A percentile compares a stretch with the other conserved stretches of the same genome.
Conservation (phyloP, 2,329 filamentous ascomycete genomes). For the Dactylellina sp. region DNA sequence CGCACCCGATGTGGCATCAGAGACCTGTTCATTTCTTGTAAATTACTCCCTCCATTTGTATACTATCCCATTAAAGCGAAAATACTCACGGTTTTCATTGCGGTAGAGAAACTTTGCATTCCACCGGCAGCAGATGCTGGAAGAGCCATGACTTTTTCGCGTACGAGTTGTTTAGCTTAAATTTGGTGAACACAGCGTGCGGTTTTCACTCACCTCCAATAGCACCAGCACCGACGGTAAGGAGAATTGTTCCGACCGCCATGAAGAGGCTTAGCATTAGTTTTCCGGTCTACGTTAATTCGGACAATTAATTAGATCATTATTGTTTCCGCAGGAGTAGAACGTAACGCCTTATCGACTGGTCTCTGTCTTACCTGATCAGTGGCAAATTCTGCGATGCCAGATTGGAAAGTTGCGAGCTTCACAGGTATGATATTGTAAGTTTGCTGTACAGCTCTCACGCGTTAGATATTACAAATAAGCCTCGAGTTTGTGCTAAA, state of each 20-base stretch:
- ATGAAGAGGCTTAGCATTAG: slow-evolving; percentile 32
- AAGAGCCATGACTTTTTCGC: slow-evolving; percentile 22
- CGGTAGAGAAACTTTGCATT: slow-evolving; percentile 6
- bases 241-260: slow-evolving; percentile 37
- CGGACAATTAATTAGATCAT: too few relatives aligned
- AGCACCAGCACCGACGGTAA: slow-evolving; percentile 30
- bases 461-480: not conserved
- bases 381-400: slow-evolving; percentile 47
- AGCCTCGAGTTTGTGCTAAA: too few relatives aligned
- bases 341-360: too few relatives aligned
- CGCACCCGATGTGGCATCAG: slow-evolving; percentile 1
- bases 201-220: slow-evolving; percentile 30
- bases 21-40: slow-evolving; percentile 16
- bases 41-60: not conserved
- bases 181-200: not conserved
- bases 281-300: slow-evolving; percentile 46
- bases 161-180: not conserved
- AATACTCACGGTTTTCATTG: slow-evolving; percentile 29
- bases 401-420: slow-evolving; percentile 36
- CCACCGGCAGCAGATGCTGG: slow-evolving; percentile 39
- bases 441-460: not conserved
- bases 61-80: not conserved
- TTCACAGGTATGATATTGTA: slow-evolving; percentile 31
- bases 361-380: slow-evolving; percentile 35
- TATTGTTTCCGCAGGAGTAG: too few relatives aligned